Conservation (phyloP, 1,284 basidiomycete species). For the Dichomitus squalens region DNA sequence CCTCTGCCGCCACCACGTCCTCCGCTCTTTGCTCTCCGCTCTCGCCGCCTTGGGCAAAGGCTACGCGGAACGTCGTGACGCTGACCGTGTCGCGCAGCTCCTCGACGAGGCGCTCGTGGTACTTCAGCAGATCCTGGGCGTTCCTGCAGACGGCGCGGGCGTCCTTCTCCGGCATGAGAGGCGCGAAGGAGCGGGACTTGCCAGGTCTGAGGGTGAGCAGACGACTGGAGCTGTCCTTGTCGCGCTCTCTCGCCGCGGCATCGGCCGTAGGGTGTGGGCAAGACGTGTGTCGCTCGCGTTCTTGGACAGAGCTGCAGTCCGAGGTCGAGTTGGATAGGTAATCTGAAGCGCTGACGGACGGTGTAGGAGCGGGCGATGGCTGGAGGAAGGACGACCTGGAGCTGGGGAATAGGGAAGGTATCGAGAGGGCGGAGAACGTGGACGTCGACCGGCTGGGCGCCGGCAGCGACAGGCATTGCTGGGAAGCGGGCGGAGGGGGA, state of each 20-base stretch:
- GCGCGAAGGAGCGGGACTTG: constrained; percentile 32
- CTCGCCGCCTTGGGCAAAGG: constrained; percentile 17
- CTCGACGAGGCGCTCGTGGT: constrained; percentile 74
- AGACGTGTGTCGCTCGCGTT: constrained; percentile 21
- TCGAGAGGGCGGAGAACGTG: constrained; percentile 30
- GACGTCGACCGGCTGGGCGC: constrained; percentile 12
- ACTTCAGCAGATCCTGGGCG: constrained; percentile 68
- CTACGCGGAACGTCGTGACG: constrained; percentile 45
- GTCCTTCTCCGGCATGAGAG: constrained; percentile 55
- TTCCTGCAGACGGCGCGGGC: constrained; percentile 69
- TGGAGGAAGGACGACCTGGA: constrained; percentile 25
- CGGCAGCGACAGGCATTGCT: constrained; percentile 8
- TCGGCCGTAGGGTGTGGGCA: constrained; percentile 11
- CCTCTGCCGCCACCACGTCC: constrained; percentile 13
- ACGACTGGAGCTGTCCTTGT: constrained; percentile 20
- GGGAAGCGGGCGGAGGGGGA: constrained; percentile 8
- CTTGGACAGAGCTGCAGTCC: constrained; percentile 11
- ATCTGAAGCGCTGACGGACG: constrained; percentile 18
- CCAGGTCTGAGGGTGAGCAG: constrained; percentile 32
- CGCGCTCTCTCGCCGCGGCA: constrained; percentile 14
- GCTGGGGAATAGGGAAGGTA: constrained; percentile 29
- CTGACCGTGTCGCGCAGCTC: constrained; percentile 60
- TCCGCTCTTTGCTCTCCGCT: constrained; percentile 5
- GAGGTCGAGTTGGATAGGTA: constrained; percentile 7
- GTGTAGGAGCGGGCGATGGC: constrained; percentile 15